These are phyloP conservation scores for Penicillium mononematosum DNA, from an alignment of 495 filamentous ascomycete genomes.

Conservation along the genomic window DNA sequence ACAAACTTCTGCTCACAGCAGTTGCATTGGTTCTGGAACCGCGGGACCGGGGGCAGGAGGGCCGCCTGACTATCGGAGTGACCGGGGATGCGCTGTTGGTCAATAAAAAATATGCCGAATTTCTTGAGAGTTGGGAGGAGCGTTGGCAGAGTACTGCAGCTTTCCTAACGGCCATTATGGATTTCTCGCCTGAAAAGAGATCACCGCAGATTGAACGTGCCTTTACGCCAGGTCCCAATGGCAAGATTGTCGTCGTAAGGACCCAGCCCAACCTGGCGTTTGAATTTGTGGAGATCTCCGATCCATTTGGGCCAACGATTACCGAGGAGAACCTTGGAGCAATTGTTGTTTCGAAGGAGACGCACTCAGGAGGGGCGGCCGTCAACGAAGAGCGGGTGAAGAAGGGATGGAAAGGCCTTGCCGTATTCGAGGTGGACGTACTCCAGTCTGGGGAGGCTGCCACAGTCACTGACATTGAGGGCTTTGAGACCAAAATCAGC, in stretches of 20 bases:
- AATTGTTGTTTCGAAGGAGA: slow-evolving; percentile 88
- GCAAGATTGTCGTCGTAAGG: slow-evolving; percentile 48
- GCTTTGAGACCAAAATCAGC: slow-evolving; percentile 82
- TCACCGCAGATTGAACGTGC: slow-evolving; percentile 32
- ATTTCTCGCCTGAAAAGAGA: slow-evolving; percentile 43
- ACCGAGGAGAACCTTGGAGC: slow-evolving; percentile 76
- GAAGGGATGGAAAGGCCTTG: slow-evolving; percentile 72
- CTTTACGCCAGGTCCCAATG: slow-evolving; percentile 47
- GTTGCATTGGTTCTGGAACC: slow-evolving; percentile 67
- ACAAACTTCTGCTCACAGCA: slow-evolving; percentile 89
- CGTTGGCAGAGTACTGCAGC: slow-evolving; percentile 64
- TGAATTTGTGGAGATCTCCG: slow-evolving; percentile 78
- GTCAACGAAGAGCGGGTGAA: slow-evolving; percentile 78
- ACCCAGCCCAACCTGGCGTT: slow-evolving; percentile 52
- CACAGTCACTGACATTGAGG: slow-evolving; percentile 43
- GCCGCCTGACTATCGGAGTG: slow-evolving; percentile 72
- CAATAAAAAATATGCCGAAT: slow-evolving; percentile 84
- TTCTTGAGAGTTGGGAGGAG: slow-evolving; percentile 72
- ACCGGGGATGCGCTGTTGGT: slow-evolving; percentile 80
- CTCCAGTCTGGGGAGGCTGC: slow-evolving; percentile 62
- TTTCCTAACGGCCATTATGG: slow-evolving; percentile 72
- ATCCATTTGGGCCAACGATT: slow-evolving; percentile 89
- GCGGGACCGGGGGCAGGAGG: slow-evolving; percentile 42
- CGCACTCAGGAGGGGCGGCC: slow-evolving; percentile 73
- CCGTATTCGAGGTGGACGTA: slow-evolving; percentile 90